Evolutionary conservation across 2,329 filamentous ascomycete species (phyloP).

Genomic region (Pseudocercospora ulei): DNA sequence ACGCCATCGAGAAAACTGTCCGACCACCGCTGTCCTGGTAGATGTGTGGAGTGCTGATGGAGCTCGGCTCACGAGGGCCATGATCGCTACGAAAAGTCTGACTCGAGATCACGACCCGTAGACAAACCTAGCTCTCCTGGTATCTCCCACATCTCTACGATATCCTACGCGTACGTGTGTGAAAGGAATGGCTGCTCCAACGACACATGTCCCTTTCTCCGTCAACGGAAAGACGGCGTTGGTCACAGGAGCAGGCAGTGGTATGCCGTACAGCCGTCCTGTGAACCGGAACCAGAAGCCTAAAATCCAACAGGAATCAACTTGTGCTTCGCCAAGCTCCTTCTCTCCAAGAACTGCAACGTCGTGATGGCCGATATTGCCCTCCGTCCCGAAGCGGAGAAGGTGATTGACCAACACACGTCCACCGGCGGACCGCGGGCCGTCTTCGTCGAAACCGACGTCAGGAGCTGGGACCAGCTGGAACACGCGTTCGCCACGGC

Average conservation of each 20-base stretch:
- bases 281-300: background rate
- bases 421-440: slow-evolving; percentile 32
- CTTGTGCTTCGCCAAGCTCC: slow-evolving; percentile 39
- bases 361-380: slow-evolving; percentile 43
- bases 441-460: slow-evolving; percentile 41
- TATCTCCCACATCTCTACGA: background rate
- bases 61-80: too few species aligned
- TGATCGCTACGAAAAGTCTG: too few species aligned
- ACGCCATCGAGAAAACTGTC: too few species aligned
- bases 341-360: slow-evolving; percentile 41
- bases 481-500: slow-evolving; percentile 44
- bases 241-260: slow-evolving; percentile 42
- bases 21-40: too few species aligned
- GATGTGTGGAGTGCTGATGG: too few species aligned
- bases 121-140: background rate
- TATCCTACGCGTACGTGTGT: background rate
- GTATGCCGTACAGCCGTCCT: slow-evolving; percentile 18
- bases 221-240: slow-evolving; percentile 42
- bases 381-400: slow-evolving; percentile 42
- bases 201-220: slow-evolving; percentile 30
- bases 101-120: too few species aligned
- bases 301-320: slow-evolving; percentile 38
- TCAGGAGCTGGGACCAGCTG: slow-evolving; percentile 44
- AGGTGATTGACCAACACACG: slow-evolving; percentile 35
- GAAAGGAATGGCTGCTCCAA: slow-evolving; percentile 21